phyloP scores from a whole-genome alignment of 345 rosid species.

The Rhodamnia argentea region DNA sequence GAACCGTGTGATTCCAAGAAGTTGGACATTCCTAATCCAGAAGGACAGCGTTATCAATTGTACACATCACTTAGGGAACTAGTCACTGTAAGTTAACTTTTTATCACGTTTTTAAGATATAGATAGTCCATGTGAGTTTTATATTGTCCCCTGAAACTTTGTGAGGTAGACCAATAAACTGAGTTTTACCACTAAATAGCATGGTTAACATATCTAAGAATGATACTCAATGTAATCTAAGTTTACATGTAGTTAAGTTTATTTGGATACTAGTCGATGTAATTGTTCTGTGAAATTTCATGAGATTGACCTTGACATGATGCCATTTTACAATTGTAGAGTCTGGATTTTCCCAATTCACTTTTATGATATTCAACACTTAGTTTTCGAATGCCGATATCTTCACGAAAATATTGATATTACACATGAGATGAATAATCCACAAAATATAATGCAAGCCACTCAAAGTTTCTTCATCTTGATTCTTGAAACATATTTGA shows the following conservation, averaged over 20 bases:
- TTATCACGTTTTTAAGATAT: not conserved
- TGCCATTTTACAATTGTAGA: not conserved
- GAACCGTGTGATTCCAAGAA: not conserved
- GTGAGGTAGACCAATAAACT: not conserved
- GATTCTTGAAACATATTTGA: not conserved
- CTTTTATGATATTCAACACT: not conserved
- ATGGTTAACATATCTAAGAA: not conserved
- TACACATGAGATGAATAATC: not conserved
- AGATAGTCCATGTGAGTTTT: not conserved
- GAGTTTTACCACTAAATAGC: not conserved
- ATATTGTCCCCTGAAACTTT: not conserved
- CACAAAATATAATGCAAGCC: not conserved
- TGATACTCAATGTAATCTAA: not conserved
- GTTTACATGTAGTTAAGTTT: not conserved
- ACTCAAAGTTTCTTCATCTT: not conserved
- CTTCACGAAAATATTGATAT: not conserved
- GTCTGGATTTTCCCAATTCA: not conserved
- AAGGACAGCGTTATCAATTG: not conserved
- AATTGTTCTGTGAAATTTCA: not conserved
- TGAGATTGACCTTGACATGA: not conserved
- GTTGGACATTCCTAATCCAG: not conserved
- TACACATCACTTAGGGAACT: not conserved
- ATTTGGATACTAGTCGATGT: not conserved
- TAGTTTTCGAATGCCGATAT: not conserved
- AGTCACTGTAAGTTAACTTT: not conserved